phyloP scores from a whole-genome alignment of 2,329 filamentous ascomycete genomes.

The Botrytis elliptica region DNA sequence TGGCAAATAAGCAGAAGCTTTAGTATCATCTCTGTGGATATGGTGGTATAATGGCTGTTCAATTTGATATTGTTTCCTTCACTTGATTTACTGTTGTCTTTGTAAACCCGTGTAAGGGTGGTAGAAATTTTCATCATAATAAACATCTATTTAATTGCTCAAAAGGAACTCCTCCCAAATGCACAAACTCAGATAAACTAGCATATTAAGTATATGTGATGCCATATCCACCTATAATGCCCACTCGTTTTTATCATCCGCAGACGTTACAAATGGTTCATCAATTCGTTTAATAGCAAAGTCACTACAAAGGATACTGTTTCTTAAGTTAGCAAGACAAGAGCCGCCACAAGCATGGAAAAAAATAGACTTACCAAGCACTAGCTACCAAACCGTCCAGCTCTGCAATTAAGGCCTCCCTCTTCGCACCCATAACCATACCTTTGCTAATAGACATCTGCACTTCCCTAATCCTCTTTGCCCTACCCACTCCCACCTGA shows the following conservation, averaged over 20 bases:
- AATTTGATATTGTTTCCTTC: background rate
- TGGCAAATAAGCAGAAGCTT: background rate
- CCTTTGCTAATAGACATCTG: constrained; percentile 81
- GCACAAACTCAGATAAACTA: background rate
- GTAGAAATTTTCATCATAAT: background rate
- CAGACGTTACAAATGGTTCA: constrained; percentile 78
- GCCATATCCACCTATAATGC: constrained; percentile 41
- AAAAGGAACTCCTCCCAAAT: background rate
- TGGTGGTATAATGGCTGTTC: background rate
- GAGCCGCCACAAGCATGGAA: background rate
- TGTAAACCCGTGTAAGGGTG: background rate
- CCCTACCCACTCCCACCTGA: constrained; percentile 72
- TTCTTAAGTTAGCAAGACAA: constrained; percentile 19
- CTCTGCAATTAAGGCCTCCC: constrained; percentile 82
- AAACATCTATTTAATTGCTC: background rate
- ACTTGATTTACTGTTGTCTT: background rate
- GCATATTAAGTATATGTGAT: background rate
- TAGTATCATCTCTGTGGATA: background rate
- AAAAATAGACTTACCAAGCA: constrained; percentile 64
- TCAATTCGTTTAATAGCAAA: constrained; percentile 92
- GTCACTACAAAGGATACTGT: constrained; percentile 88
- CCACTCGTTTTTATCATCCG: constrained; percentile 81
- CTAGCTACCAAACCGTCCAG: constrained; percentile 89
- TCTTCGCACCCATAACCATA: constrained; percentile 64
- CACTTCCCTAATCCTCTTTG: constrained; percentile 78